phyloP scores from a whole-genome alignment of 1,284 basidiomycete genomes.

The Irpex rosettiformis region DNA sequence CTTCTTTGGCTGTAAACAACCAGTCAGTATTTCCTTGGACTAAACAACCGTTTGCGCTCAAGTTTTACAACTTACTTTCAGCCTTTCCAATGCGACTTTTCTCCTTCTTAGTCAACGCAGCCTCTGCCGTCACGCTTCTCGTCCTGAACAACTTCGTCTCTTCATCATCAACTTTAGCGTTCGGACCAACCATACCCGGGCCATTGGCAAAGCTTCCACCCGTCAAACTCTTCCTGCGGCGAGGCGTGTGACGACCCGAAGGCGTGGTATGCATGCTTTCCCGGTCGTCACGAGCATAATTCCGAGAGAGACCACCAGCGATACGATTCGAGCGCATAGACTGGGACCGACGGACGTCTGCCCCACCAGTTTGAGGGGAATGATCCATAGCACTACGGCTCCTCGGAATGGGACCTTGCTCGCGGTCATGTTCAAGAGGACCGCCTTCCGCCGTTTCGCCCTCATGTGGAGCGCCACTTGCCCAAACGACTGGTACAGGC shows the following conservation, averaged over 20 bases:
- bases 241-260: conserved; percentile 17
- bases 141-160: conserved; percentile 29
- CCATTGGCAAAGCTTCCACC: conserved; percentile 48
- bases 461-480: conserved; percentile 5
- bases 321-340: conserved; percentile 28
- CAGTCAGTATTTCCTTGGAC: not conserved
- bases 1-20: conserved; percentile 41
- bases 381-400: not conserved
- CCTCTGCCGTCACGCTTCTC: conserved; percentile 39
- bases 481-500: conserved; percentile 28
- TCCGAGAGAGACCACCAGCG: conserved; percentile 10
- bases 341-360: conserved; percentile 19
- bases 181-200: conserved; percentile 42
- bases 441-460: not conserved
- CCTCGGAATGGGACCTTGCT: not conserved
- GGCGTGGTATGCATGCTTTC: conserved; percentile 21
- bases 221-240: conserved; percentile 29
- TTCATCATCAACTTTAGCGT: conserved; percentile 31
- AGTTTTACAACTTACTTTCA: conserved; percentile 42
- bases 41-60: not conserved
- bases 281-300: conserved; percentile 11
- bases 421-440: not conserved
- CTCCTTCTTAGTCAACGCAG: conserved; percentile 41
- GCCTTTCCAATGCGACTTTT: conserved; percentile 42
- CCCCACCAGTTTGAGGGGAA: not conserved